Base-by-base conservation (phyloP, 75 land plant species). In the Pinus tabuliformis region DNA sequence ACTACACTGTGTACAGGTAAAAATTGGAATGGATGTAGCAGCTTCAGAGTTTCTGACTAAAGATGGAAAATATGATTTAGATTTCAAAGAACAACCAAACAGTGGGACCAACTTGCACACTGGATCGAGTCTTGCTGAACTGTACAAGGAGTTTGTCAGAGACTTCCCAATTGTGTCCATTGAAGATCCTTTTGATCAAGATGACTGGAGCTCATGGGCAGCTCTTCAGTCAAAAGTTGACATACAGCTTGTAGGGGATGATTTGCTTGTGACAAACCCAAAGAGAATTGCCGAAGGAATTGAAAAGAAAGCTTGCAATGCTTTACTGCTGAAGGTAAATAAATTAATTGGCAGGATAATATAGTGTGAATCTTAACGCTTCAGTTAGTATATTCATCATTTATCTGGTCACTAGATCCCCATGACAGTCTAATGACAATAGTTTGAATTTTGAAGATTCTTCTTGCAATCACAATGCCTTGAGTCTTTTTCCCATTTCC, bases 21-120 rank as follows among this genome's bases (percentile, higher is more conserved):
- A 93, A 75, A 89, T 96, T n/a, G 99, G 99, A 37, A 96, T 96
- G 99, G 99, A 96, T 82, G 99, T 96, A 26, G 99, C 99, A n/a
- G 99, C 99, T 58, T 93, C 99, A 42, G 99, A 96, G 81, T 96
- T 96, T 76, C 82, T 87, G 74, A 87, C 84, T 1, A 91, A 91
- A 68, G 92, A 91, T 78, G 94, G 92, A 11, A 85, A 66, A 59
- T 96, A 96, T 83, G 99, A 96, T 75, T 82, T 96, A 17, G 87
- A 96, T 73, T 96, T 96, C 65, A 96, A 96, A 80, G 89, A 91
- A 57, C 89, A 93, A 75, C 91, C 96, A 62, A 96, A 93, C 78
- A 89, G 90, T 81, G 99, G 97, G 39, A 81, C 86, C 70, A 88
- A 93, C 79, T 81, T 89, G 42, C 81, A 36, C 42, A 71, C 91